Conservation (phyloP, 495 filamentous ascomycete genomes). For the Penicillium paradoxum region DNA sequence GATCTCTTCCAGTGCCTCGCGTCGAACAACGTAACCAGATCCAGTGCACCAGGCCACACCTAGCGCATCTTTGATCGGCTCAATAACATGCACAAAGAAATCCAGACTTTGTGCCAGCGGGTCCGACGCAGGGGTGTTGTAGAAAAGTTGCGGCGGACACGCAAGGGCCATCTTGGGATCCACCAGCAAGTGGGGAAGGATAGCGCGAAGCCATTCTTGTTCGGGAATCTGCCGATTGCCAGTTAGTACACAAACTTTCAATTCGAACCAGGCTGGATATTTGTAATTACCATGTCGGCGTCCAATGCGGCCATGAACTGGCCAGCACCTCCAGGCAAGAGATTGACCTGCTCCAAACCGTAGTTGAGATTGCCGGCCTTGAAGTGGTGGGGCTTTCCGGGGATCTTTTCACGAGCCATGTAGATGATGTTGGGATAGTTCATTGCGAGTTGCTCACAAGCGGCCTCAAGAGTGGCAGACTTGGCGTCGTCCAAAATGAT, state of each 20-base stretch:
- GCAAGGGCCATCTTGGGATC: slow-evolving; percentile 46
- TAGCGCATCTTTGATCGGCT: slow-evolving; percentile 48
- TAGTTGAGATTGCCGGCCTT: slow-evolving; percentile 54
- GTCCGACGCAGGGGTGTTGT: slow-evolving; percentile 48
- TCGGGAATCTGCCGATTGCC: slow-evolving; percentile 40
- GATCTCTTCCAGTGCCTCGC: slow-evolving; percentile 45
- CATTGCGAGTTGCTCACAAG: slow-evolving; percentile 21
- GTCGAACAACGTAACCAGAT: slow-evolving; percentile 47
- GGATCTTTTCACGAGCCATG: slow-evolving; percentile 42
- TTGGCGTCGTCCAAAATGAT: slow-evolving; percentile 50
- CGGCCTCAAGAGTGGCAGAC: slow-evolving; percentile 29
- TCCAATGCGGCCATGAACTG: slow-evolving; percentile 50
- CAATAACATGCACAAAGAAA: slow-evolving; percentile 45
- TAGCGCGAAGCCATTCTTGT: slow-evolving; percentile 46
- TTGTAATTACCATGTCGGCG: slow-evolving; percentile 45
- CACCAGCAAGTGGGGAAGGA: slow-evolving; percentile 44
- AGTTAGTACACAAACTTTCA: slow-evolving; percentile 3
- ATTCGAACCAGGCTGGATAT: slow-evolving; percentile 1
- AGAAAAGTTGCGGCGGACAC: slow-evolving; percentile 52
- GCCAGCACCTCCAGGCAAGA: slow-evolving; percentile 34
- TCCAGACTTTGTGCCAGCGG: slow-evolving; percentile 46
- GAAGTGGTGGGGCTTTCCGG: slow-evolving; percentile 47
- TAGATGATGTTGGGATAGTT: slow-evolving; percentile 43
- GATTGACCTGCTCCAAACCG: slow-evolving; percentile 34
- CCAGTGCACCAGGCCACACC: slow-evolving; percentile 49